Evolutionary conservation across 2,329 filamentous ascomycete genomes (phyloP).

Genomic region (Teratosphaeria gauchensis): DNA sequence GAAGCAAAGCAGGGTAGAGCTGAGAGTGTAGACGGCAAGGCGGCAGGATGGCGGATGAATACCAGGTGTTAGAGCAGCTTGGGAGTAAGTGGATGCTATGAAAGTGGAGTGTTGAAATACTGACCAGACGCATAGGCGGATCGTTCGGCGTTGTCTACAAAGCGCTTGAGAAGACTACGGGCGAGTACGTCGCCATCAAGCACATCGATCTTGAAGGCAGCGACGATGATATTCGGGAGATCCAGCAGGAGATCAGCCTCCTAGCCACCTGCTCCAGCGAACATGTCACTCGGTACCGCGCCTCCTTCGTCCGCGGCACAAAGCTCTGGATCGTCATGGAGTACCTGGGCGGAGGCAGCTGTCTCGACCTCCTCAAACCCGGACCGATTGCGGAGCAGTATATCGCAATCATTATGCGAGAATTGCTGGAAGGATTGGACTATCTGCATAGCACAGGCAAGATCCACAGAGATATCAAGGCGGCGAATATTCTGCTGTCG

Average conservation of each 20-base stretch:
- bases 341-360: constrained; percentile 88
- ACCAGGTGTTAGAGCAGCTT: constrained; percentile 91
- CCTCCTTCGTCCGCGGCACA: constrained; percentile 87
- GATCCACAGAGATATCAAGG: constrained; percentile 94
- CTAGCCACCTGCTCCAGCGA: constrained; percentile 90
- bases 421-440: constrained; percentile 79
- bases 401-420: constrained; percentile 87
- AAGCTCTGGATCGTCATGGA: constrained; percentile 99
- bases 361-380: constrained; percentile 86
- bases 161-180: constrained; percentile 80
- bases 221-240: constrained; percentile 96
- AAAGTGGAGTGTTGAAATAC: not conserved
- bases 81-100: constrained; percentile 57
- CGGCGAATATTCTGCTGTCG: constrained; percentile 89
- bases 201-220: constrained; percentile 98
- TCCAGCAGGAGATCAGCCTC: constrained; percentile 93
- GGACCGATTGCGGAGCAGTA: constrained; percentile 75
- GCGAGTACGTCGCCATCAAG: constrained; percentile 93
- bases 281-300: constrained; percentile 92
- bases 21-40: not conserved
- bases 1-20: not conserved
- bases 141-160: constrained; percentile 98
- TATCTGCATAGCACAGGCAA: constrained; percentile 92
- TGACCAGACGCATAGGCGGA: constrained; percentile 50
- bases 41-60: constrained; percentile 61